These are phyloP conservation scores for Xylaria grammica DNA, from an alignment of 495 filamentous ascomycete species.

Conservation along the genomic window DNA sequence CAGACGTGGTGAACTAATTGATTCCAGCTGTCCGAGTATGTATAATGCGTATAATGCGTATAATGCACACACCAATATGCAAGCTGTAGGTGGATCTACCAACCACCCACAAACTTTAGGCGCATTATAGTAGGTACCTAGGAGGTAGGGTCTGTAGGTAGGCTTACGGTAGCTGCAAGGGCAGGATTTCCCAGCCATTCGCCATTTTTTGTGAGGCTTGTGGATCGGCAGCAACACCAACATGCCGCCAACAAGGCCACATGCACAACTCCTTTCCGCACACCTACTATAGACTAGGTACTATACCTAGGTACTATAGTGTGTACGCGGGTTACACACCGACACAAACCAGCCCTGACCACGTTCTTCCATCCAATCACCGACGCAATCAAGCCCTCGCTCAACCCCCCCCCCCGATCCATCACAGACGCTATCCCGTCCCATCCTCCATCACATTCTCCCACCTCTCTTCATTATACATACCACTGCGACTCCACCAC, in stretches of 20 bases:
- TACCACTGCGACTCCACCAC: neutral
- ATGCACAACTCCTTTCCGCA: too few species aligned
- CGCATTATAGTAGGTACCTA: too few species aligned
- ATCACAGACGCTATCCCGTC: slow-evolving; percentile 7
- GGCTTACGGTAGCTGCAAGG: too few species aligned
- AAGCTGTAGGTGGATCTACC: too few species aligned
- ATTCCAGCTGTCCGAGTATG: too few species aligned
- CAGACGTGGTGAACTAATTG: too few species aligned
- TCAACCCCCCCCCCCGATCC: slow-evolving; percentile 15
- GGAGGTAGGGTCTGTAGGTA: too few species aligned
- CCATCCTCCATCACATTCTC: slow-evolving; percentile 12
- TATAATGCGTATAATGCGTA: too few species aligned
- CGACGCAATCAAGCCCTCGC: neutral
- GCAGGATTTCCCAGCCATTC: slow-evolving; percentile 17
- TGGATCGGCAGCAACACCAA: neutral
- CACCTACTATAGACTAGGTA: too few species aligned
- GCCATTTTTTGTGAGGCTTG: neutral
- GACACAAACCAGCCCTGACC: slow-evolving; percentile 3
- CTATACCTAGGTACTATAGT: too few species aligned
- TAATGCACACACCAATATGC: too few species aligned
- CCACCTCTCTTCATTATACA: neutral
- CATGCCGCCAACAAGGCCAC: neutral
- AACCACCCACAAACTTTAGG: too few species aligned
- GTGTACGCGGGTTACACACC: slow-evolving; percentile 11
- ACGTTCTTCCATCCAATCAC: slow-evolving; percentile 19